Evolutionary conservation across 192 early-diverging fungal genomes (phyloP).

Genomic region (Entophlyctis luteolus): DNA sequence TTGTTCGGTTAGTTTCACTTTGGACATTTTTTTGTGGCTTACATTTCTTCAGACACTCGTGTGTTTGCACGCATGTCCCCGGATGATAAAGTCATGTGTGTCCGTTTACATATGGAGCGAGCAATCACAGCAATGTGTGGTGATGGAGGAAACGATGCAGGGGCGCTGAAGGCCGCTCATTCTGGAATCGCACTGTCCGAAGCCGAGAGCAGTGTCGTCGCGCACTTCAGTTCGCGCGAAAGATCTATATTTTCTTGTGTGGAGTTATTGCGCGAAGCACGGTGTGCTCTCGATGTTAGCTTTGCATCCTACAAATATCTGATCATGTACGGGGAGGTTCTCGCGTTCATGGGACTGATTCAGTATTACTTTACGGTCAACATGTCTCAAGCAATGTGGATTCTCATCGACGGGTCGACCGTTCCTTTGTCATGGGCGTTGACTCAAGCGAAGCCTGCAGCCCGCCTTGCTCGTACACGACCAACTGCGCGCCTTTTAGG

Average conservation of each 20-base stretch:
- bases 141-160: slow-evolving; percentile 84
- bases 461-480: slow-evolving; percentile 49
- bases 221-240: slow-evolving; percentile 71
- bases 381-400: slow-evolving; percentile 68
- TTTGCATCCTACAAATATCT: slow-evolving; percentile 74
- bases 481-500: slow-evolving; percentile 78
- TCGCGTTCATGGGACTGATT: slow-evolving; percentile 63
- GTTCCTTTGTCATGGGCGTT: slow-evolving; percentile 63
- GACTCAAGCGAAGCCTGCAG: slow-evolving; percentile 61
- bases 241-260: slow-evolving; percentile 66
- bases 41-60: slow-evolving; percentile 48
- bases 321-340: slow-evolving; percentile 65
- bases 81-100: slow-evolving; percentile 69
- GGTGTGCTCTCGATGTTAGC: slow-evolving; percentile 68
- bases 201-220: slow-evolving; percentile 77
- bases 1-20: slow-evolving; percentile 45
- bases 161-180: slow-evolving; percentile 75
- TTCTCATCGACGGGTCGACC: slow-evolving; percentile 68
- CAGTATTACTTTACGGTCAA: slow-evolving; percentile 76
- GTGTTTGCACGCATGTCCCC: slow-evolving; percentile 80
- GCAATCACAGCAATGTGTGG: slow-evolving; percentile 82
- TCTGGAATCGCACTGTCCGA: slow-evolving; percentile 78
- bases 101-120: slow-evolving; percentile 73
- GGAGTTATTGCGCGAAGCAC: slow-evolving; percentile 67
- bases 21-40: not conserved